A percentile compares a stretch with the other conserved stretches of the same genome.
phyloP scores from a whole-genome alignment of 148 eudicot genomes.

The Vaccinium darrowii region DNA sequence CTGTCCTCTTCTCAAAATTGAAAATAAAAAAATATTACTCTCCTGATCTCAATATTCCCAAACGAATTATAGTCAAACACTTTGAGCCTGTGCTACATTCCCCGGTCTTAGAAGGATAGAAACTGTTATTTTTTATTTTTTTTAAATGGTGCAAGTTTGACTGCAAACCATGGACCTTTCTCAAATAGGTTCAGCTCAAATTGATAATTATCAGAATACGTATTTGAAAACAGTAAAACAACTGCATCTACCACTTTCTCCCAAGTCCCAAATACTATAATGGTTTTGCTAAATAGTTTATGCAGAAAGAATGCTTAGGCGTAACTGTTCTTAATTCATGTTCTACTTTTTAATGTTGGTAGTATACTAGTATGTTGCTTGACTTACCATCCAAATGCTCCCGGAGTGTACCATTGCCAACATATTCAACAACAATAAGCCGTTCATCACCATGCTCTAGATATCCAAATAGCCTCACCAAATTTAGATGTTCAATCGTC shows the following conservation, averaged over 20 bases:
- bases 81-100: neutral
- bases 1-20: neutral
- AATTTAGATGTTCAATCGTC: slow-evolving; percentile 67
- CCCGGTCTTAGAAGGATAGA: neutral
- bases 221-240: neutral
- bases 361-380: neutral
- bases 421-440: slow-evolving; percentile 66
- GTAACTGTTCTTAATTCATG: neutral
- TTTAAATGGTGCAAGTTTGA: neutral
- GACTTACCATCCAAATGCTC: slow-evolving; percentile 70
- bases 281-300: neutral
- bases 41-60: neutral
- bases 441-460: slow-evolving; percentile 60
- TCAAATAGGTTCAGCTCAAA: neutral
- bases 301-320: neutral
- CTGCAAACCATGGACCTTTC: neutral
- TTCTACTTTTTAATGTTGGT: neutral
- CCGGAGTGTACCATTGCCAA: slow-evolving; percentile 66
- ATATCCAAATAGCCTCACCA: slow-evolving; percentile 66
- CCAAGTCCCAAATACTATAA: neutral
- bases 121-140: neutral
- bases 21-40: neutral
- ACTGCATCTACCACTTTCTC: neutral
- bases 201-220: neutral
- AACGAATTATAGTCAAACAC: neutral